Base-by-base conservation (phyloP, 768 basidiomycete genomes). In the Peribolospora baueri region DNA sequence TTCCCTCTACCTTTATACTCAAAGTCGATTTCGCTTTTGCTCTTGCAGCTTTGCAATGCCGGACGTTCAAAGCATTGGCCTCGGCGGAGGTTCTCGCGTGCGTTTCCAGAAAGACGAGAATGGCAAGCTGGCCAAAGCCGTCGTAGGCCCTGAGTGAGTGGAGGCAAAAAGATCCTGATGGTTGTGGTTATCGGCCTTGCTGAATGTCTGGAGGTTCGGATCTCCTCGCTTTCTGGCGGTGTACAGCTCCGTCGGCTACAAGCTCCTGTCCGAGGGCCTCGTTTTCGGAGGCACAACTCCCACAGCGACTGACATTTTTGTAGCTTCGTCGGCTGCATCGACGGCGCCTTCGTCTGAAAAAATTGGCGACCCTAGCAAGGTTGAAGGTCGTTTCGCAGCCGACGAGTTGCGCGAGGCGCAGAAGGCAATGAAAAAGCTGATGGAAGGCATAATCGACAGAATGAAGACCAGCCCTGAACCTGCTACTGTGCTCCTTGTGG, bases 401-500 rank as follows among this genome's bases (percentile, higher is more conserved):
- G 61, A 58, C 2, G 38, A 55, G 47, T 56, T 72, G 39, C 59
- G 68, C 40, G 66, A 64, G 4, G 73, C 73, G 6, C 65, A 68
- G 50, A 67, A 64, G 41, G 66, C 64, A 38, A 73, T 77, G 61
- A 73, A 70, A 61, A 60, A 56, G 46, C 65, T 69, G 59, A 54
- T 72, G 10, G 71, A 80, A 67, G 67, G 67, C 10, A 71, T 71
- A 2, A 65, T 79, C 7, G 79, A 80, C 61, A 48, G 46, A 11
- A 79, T 81, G 77, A 81, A 81, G 69, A 80, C 78, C 4, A 73
- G 72, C 41, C 72, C 73, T 2, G 72, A 73, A 37, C 74, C 75
- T 61, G 70, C 74, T 48, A 73, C 76, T 37, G 70, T 79, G 8
- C 70, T 78, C 39, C 71, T 81, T 2, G 79, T 80, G 43, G 79